A percentile compares a stretch with the other conserved stretches of the same genome.
These are phyloP conservation scores for Umbellularia californica DNA, from an alignment of 164 flowering plant species.

Conservation along the genomic window DNA sequence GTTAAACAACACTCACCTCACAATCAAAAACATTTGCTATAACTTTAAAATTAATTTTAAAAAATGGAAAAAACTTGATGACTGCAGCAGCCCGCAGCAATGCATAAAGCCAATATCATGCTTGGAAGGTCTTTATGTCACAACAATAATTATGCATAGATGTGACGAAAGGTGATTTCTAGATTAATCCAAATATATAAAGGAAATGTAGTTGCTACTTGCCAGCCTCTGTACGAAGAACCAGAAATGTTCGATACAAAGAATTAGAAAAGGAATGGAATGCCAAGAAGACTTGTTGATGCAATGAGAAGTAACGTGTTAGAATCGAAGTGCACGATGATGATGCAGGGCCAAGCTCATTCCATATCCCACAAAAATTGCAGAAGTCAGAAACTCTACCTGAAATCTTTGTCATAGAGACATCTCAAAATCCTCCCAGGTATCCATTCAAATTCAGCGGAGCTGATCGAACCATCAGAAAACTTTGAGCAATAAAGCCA, in stretches of 20 bases:
- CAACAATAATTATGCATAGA: neutral
- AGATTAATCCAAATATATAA: too few relatives aligned
- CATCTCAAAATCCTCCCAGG: slow-evolving; percentile 93
- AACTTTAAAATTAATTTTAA: too few relatives aligned
- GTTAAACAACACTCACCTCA: too few relatives aligned
- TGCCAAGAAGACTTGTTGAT: neutral
- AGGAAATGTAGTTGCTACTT: neutral
- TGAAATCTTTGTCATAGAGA: slow-evolving; percentile 90
- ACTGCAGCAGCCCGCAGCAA: too few relatives aligned
- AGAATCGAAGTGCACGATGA: neutral
- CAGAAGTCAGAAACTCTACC: slow-evolving; percentile 32
- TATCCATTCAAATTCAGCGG: slow-evolving; percentile 77
- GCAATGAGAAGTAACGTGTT: neutral
- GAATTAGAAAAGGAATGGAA: neutral
- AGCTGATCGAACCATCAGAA: slow-evolving; percentile 33
- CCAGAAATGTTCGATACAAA: neutral
- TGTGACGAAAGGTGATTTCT: neutral
- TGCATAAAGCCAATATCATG: too few relatives aligned
- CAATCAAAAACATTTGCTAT: too few relatives aligned
- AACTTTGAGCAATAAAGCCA: slow-evolving; percentile 42
- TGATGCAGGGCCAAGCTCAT: neutral
- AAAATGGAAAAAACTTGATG: too few relatives aligned
- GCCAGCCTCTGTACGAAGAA: too few relatives aligned
- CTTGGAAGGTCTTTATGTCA: neutral
- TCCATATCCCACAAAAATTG: slow-evolving; percentile 1